Base-by-base conservation (phyloP, 192 early-diverging fungal genomes). In the Dispira simplex region DNA sequence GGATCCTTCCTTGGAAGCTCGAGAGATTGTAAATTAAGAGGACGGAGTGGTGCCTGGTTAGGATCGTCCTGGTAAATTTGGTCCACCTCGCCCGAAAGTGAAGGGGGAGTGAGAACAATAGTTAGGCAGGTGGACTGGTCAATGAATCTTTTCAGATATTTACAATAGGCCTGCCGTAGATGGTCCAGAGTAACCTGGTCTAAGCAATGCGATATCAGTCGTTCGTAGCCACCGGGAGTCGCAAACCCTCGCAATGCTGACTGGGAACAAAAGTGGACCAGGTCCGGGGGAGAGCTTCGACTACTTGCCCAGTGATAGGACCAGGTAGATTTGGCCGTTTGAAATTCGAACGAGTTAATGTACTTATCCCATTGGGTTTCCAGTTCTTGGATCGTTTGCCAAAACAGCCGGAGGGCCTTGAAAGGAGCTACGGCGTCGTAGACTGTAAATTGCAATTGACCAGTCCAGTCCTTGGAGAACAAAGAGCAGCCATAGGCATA, bases 401-500 rank as follows among this genome's bases (percentile, higher is more conserved):
- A 69, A 63, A 73, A 65, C 20, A 58, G 65, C 52, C 64, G 43
- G 18, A 70, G 66, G 0, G 71, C 71, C 55, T 72, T 67, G 18
- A 65, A 59, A 0, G 63, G 67, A 45, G 75, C 72, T 10, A 71
- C 65, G 1, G 74, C 77, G 11, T 65, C 46, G 13, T 23, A 32
- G 46, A 66, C 68, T 11, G 11, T n/a, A 11, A 73, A 68, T 13
- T 72, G 32, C 8, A 89, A 65, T 59, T 76, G 73, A 13, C 79
- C 78, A 0, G 78, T 64, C 86, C 87, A 87, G 27, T 75, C 21
- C n/a, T 70, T 67, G 16, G 79, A 66, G 26, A 66, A 58, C 21
- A 92, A 64, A 2, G 74, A 76, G 12, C 81, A 79, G 63, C 79
- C 86, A 67, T 93, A 93, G 0, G 90, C 87, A 60, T 80, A 89